These are phyloP conservation scores for Phytopythium mirpurense DNA, from an alignment of 352 stramenopile species.

Conservation along the genomic window DNA sequence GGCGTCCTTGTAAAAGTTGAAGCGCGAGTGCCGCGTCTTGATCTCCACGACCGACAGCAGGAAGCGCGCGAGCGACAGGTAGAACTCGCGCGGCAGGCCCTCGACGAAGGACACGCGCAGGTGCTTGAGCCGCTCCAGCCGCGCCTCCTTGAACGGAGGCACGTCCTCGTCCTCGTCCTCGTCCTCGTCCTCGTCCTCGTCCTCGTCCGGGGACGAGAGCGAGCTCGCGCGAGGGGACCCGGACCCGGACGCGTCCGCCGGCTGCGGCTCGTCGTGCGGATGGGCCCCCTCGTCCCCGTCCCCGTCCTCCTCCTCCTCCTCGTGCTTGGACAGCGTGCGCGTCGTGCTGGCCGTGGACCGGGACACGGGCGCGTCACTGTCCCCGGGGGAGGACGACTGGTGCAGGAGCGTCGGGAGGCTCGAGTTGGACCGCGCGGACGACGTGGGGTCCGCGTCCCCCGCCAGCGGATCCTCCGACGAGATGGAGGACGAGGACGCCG, in stretches of 20 bases:
- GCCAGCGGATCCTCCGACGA: conserved; percentile 1
- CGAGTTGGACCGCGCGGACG: conserved; percentile 19
- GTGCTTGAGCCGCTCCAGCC: conserved; percentile 65
- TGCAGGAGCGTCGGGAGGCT: conserved; percentile 1
- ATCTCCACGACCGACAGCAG: conserved; percentile 68
- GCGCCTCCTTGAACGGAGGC: conserved; percentile 58
- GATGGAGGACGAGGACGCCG: conserved; percentile 3
- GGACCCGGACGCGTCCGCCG: not conserved
- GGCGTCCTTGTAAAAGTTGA: conserved; percentile 86
- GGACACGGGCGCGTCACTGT: not conserved
- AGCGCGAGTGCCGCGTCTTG: conserved; percentile 78
- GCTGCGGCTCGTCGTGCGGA: too few species aligned
- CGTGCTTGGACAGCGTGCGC: conserved; percentile 5
- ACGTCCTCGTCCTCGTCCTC: conserved; percentile 44
- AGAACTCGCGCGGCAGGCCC: conserved; percentile 75
- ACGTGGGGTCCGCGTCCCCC: conserved; percentile 5
- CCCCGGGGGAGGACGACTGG: conserved; percentile 6
- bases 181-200: conserved; percentile 18
- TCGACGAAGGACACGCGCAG: conserved; percentile 80
- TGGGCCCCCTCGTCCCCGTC: not conserved
- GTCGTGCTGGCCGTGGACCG: conserved; percentile 10
- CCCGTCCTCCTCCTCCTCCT: conserved; percentile 10
- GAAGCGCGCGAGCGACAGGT: conserved; percentile 64
- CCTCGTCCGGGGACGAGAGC: conserved; percentile 8
- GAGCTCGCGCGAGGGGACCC: too few species aligned